Base-by-base conservation (phyloP, 495 filamentous ascomycete species). In the Aspergillus avenaceus region DNA sequence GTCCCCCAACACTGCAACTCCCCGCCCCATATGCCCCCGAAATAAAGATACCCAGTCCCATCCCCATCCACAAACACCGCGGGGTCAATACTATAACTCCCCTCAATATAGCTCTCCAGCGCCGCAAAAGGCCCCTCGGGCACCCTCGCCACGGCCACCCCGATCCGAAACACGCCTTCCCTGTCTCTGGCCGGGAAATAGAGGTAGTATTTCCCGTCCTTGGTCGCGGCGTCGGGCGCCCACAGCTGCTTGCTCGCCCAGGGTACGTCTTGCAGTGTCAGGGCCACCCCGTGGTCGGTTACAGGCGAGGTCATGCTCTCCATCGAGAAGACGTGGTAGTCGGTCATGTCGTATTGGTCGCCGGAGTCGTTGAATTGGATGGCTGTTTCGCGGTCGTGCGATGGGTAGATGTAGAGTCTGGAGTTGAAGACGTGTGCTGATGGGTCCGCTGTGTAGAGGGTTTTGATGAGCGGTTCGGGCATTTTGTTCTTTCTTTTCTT, bases 311-410 rank as follows among this genome's bases (percentile, higher is more conserved):
- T 45, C 14, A 61, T 62, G 27, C 16, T 8, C 4, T 65, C 54
- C 52, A 75, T 69, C 1, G 74, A 78, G 59, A 77, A 74, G 49
- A 78, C 76, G 52, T 80, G 73, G 55, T 78, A 71, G 54, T 75
- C 73, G 11, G 62, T 68, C 86, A 90, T 90, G 72, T 84, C 86
- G 65, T 88, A 90, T 65, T 90, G 86, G 71, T 88, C 85, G 65
- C 86, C 86, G 74, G 86, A 86, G 74, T 90, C 85, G 74, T 88
- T 87, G 57, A 84, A 85, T 41, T 66, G 55, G 43, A 76, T 65
- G 26, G 64, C 63, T 16, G 73, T 75, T 41, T 66, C 55, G 21
- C 62, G 62, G 40, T 75, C 77, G 28, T 76, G 63, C 0, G 74
- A 76, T 23, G 76, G 72, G 59, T 73, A 80, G 41, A 80, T 70